These are phyloP conservation scores for Phytopythium litorale DNA, from an alignment of 352 stramenopile species.

Conservation along the genomic window DNA sequence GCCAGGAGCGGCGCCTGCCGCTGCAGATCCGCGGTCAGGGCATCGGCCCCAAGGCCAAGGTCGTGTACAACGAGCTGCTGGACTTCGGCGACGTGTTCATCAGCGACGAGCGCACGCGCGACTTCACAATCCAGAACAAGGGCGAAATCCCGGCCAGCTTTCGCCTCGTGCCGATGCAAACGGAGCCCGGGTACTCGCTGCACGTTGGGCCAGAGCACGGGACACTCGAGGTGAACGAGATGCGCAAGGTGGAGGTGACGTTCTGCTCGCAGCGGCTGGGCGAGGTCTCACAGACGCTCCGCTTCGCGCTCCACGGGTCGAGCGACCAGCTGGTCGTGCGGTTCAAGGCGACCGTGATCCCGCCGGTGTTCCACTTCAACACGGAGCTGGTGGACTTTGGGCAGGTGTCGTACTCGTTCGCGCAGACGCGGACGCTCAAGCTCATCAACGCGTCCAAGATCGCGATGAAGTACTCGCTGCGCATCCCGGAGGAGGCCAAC, in stretches of 20 bases:
- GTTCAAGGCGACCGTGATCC: constrained; percentile 90
- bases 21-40: constrained; percentile 87
- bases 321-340: constrained; percentile 76
- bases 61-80: constrained; percentile 92
- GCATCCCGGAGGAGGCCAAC: constrained; percentile 89
- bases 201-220: constrained; percentile 43
- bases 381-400: constrained; percentile 90
- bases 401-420: constrained; percentile 89
- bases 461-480: constrained; percentile 86
- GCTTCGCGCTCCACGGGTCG: constrained; percentile 85
- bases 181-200: constrained; percentile 31
- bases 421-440: constrained; percentile 62
- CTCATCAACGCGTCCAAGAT: constrained; percentile 94
- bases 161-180: constrained; percentile 42
- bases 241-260: constrained; percentile 77
- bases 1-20: constrained; percentile 85
- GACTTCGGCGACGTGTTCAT: constrained; percentile 96
- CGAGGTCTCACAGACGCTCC: constrained; percentile 82
- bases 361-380: constrained; percentile 93
- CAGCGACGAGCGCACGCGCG: constrained; percentile 79
- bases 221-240: constrained; percentile 71
- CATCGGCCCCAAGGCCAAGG: constrained; percentile 90
- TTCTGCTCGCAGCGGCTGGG: constrained; percentile 88
- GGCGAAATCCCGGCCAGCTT: constrained; percentile 91
- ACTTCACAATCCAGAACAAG: constrained; percentile 92